These are phyloP conservation scores for Ogataea neopini DNA, from an alignment of 805 yeast genomes.

Conservation along the genomic window DNA sequence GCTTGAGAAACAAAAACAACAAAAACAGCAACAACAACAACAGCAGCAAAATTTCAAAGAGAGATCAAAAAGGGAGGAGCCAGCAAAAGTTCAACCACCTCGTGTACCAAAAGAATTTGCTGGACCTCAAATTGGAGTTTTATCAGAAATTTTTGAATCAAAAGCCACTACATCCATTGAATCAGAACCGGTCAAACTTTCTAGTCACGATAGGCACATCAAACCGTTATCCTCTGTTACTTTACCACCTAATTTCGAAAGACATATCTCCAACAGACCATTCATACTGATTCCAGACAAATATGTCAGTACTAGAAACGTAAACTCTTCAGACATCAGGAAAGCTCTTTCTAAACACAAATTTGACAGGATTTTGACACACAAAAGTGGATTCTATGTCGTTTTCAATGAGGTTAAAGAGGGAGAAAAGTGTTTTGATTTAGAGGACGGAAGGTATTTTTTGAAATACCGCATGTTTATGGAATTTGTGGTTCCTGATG, in stretches of 20 bases:
- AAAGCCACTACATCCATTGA: slow-evolving; percentile 11
- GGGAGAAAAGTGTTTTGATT: slow-evolving; percentile 58
- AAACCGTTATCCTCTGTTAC: slow-evolving; percentile 24
- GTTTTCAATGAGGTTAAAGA: slow-evolving; percentile 63
- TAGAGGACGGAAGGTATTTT: slow-evolving; percentile 59
- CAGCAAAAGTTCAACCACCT: neutral
- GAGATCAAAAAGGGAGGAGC: neutral
- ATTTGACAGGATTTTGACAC: slow-evolving; percentile 67
- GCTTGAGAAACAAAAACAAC: slow-evolving; percentile 13
- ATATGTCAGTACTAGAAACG: slow-evolving; percentile 47
- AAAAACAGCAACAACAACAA: neutral
- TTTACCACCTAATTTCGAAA: slow-evolving; percentile 51
- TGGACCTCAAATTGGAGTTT: no score
- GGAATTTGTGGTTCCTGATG: slow-evolving; percentile 58
- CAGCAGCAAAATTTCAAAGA: neutral
- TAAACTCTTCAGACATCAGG: slow-evolving; percentile 59
- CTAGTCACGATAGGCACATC: slow-evolving; percentile 37
- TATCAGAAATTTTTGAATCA: slow-evolving; percentile 8
- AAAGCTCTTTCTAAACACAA: slow-evolving; percentile 56
- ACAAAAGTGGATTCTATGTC: slow-evolving; percentile 65
- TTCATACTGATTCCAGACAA: slow-evolving; percentile 55
- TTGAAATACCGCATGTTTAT: slow-evolving; percentile 51
- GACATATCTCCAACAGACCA: slow-evolving; percentile 56
- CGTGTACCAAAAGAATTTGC: neutral
- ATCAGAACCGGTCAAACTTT: slow-evolving; percentile 17